Percentiles rank a stretch among this genome's conserved stretches.
Conservation (phyloP, 257 asterid species). For the Solanum virginianum region DNA sequence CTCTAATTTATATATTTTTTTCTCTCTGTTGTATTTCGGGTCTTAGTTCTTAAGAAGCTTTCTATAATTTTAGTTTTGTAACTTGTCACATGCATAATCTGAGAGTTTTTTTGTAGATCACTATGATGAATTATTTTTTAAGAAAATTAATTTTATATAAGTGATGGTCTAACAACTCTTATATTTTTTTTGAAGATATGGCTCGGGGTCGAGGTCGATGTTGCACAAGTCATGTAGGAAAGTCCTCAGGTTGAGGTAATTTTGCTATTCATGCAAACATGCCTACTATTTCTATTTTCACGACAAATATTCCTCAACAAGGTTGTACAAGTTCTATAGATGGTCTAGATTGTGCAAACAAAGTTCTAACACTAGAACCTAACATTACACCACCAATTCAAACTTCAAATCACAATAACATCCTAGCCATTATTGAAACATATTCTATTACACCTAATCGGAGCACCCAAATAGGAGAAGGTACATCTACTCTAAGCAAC, state of each 20-base stretch:
- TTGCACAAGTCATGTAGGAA: not conserved
- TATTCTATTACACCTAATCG: not conserved
- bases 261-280: too few relatives aligned
- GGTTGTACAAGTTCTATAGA: not conserved
- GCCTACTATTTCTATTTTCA: not conserved
- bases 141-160: too few relatives aligned
- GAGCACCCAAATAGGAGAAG: not conserved
- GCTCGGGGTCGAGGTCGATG: not conserved
- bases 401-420: not conserved
- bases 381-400: not conserved
- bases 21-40: too few relatives aligned
- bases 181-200: not conserved
- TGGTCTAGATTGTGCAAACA: not conserved
- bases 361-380: not conserved
- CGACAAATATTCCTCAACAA: not conserved
- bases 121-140: not conserved
- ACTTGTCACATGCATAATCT: too few relatives aligned
- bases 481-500: not conserved
- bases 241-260: not conserved
- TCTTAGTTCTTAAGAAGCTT: too few relatives aligned
- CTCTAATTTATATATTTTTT: too few relatives aligned
- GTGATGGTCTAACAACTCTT: too few relatives aligned
- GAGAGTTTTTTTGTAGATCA: too few relatives aligned
- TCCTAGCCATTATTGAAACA: too few relatives aligned
- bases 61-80: too few relatives aligned